Conservation (phyloP, 345 rosid species). For the Diplotaxis tenuifolia region DNA sequence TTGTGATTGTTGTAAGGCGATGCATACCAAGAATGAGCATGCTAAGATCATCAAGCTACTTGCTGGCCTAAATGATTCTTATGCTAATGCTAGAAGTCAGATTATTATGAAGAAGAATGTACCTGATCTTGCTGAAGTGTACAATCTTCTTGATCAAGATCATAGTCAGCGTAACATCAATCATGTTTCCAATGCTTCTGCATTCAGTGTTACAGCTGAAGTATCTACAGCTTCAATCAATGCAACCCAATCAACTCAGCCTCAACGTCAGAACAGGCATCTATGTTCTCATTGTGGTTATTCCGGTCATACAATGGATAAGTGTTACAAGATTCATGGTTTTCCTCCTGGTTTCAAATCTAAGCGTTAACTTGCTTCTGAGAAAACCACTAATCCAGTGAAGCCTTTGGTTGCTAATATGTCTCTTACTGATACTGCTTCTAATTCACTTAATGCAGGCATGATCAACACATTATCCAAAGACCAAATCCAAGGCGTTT, state of each 20-base stretch:
- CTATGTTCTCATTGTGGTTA: neutral
- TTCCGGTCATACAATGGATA: neutral
- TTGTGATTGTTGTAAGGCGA: too few species aligned
- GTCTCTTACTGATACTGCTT: neutral
- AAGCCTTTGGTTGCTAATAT: neutral
- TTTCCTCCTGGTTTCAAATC: neutral
- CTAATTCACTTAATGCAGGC: neutral
- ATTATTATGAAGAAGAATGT: too few species aligned
- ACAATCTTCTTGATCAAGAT: neutral
- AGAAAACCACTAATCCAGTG: too few species aligned
- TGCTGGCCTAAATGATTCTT: too few species aligned
- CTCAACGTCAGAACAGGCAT: neutral
- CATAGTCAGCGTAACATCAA: neutral
- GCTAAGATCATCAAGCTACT: too few species aligned
- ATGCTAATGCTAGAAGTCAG: too few species aligned
- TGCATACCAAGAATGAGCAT: too few species aligned
- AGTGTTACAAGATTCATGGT: neutral
- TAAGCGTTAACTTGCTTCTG: too few species aligned
- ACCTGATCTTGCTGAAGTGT: neutral
- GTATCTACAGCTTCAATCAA: neutral
- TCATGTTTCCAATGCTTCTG: neutral
- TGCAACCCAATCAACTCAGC: neutral
- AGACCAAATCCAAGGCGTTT: neutral
- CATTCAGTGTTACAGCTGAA: neutral
- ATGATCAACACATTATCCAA: neutral